Base-by-base conservation (phyloP, 257 asterid species). In the Coffea eugenioides region DNA sequence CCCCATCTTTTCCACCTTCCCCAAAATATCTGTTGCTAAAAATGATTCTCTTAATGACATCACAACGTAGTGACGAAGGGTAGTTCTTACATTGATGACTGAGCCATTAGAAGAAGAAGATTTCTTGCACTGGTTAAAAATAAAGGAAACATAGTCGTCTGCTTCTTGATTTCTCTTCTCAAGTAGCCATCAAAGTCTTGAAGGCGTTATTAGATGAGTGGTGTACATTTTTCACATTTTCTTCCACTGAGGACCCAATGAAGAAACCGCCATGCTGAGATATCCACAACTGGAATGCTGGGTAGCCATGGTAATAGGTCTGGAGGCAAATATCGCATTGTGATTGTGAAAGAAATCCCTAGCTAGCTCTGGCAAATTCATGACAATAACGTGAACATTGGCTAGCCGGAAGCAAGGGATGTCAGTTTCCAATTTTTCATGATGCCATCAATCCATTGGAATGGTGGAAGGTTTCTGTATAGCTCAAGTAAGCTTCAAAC, bases 281-380 rank as follows among this genome's bases (percentile, higher is more conserved):
- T 14, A 67, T 6, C 67, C 69, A 18, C 23, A 6, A 34, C 61
- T 69, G 41, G 69, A 59, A 7, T 68, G 13, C 8, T 78, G 64
- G 1, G 61, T 45, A 6, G 80, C 21, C 80, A 75, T 75, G 49
- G 62, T 54, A 34, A 39, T 23, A 12, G 84, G 80, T 23, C 80
- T 75, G 21, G 77, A 52, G 23, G 75, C 27, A 51, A 74, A 80
- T 31, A 27, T 4, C 2, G 69, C 8, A 25, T 80, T 76, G 0
- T 81, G 70, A 5, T 75, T 57, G 11, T 69, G 64, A 64, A 81
- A 57, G 61, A 81, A 75, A 36, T 81, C 80, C 11, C 71, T 20
- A 3, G 72, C 77, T 2, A 81, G 71, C 15, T 81, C 80, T 0
- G 80, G 66, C 11, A 73, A 74, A n/a, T 75, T 54, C n/a, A 75